Conservation (phyloP, 1,139 yeast genomes). For the Kodamaea anthophila region DNA sequence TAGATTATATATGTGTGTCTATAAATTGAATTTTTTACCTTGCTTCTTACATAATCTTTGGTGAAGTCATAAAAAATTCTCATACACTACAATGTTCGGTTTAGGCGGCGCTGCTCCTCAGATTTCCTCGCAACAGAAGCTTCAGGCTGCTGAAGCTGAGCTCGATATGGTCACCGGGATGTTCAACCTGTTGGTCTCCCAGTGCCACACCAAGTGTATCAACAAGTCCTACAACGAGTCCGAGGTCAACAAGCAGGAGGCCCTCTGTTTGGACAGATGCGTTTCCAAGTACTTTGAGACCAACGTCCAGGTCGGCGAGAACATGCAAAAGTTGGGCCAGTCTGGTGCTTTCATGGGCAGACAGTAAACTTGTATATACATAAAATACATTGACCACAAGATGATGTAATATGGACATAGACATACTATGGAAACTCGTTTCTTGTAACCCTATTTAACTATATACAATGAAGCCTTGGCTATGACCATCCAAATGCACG, state of each 20-base stretch:
- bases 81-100: conserved; percentile 67
- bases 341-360: conserved; percentile 48
- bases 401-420: too few relatives aligned
- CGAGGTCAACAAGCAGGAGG: conserved; percentile 77
- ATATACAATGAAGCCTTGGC: conserved; percentile 2
- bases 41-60: background rate
- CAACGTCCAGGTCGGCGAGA: conserved; percentile 92
- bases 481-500: conserved; percentile 5
- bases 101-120: conserved; percentile 78
- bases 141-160: conserved; percentile 80
- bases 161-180: conserved; percentile 94
- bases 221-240: conserved; percentile 60
- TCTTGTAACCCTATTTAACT: background rate
- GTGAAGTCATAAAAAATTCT: too few relatives aligned
- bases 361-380: conserved; percentile 19
- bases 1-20: too few relatives aligned
- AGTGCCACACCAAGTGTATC: conserved; percentile 90
- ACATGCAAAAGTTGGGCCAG: conserved; percentile 72
- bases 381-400: too few relatives aligned
- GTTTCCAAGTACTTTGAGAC: conserved; percentile 95
- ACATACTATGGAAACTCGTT: too few relatives aligned
- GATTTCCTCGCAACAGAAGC: conserved; percentile 65
- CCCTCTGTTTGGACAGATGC: conserved; percentile 93
- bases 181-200: conserved; percentile 82
- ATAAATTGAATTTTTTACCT: too few relatives aligned